Conservation (phyloP, 2,329 filamentous ascomycete species). For the Fusarium camptoceras region DNA sequence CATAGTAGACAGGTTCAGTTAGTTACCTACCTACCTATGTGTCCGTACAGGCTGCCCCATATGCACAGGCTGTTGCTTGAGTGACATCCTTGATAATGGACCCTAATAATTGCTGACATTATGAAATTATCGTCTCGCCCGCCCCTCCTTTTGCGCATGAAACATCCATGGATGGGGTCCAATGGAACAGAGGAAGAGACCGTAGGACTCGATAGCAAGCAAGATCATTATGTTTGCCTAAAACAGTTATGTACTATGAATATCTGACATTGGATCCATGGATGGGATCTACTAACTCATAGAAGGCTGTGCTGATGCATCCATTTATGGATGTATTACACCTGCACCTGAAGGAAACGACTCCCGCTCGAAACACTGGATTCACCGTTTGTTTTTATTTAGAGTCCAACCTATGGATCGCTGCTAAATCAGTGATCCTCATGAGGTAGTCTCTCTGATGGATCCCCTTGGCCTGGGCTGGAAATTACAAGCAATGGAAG, state of each 20-base stretch:
- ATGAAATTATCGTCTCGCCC: slow-evolving; percentile 18
- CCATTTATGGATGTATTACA: background rate
- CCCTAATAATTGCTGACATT: slow-evolving; percentile 22
- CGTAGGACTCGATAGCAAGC: slow-evolving; percentile 2
- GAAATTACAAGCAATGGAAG: slow-evolving; percentile 34
- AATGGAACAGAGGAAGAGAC: background rate
- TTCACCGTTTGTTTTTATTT: slow-evolving; percentile 40
- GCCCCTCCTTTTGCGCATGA: slow-evolving; percentile 13
- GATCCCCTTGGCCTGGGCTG: slow-evolving; percentile 36
- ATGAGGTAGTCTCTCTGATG: slow-evolving; percentile 12
- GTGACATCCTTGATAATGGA: slow-evolving; percentile 29
- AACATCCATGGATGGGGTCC: slow-evolving; percentile 11
- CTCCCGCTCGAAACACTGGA: slow-evolving; percentile 36
- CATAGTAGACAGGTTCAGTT: background rate
- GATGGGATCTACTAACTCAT: slow-evolving; percentile 15
- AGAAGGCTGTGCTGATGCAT: slow-evolving; percentile 33
- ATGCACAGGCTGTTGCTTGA: slow-evolving; percentile 18
- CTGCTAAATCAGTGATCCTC: slow-evolving; percentile 10
- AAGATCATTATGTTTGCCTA: slow-evolving; percentile 11
- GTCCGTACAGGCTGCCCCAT: background rate
- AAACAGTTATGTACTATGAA: background rate
- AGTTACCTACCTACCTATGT: too few relatives aligned
- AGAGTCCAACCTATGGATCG: slow-evolving; percentile 20
- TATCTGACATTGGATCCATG: background rate
- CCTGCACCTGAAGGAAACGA: slow-evolving; percentile 23